Base-by-base conservation (phyloP, 2,329 filamentous ascomycete species). In the Nigrospora sphaerica region DNA sequence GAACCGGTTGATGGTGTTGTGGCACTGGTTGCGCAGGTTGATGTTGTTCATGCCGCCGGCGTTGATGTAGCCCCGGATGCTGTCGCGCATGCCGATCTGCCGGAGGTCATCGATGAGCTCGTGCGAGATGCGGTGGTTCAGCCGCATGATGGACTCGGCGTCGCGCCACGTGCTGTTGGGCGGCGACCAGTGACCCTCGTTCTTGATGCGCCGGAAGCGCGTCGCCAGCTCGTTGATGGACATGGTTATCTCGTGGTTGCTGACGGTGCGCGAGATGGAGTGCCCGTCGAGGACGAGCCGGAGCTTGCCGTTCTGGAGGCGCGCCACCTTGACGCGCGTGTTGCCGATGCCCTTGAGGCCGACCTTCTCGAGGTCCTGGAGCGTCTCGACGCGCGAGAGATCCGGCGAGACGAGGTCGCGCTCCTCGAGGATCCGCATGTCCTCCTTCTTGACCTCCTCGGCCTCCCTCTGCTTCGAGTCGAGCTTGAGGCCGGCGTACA, bases 251-350 rank as follows among this genome's bases (percentile, higher is more conserved):
- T 67, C 61, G 10, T 53, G 52, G 61, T 68, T 70, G 52, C 62
- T 59, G 35, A 71, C 57, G 0, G 63, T 69, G 48, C 55, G 58
- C 39, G 62, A 65, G 31, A 71, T 45, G 1, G 50, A 51, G 34
- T 60, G 52, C 32, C 64, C 64, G 23, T 70, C 53, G 32, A 72
- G 55, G 4, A 69, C 56, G 28, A 72, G 52, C 39, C 64, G 64
- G 6, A 72, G 61, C 62, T 72, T 72, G 53, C 70, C 69, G 52
- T 72, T 72, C 55, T 63, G 59, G 57, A 72, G 63, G 45, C 61
- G 57, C n/a, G 68, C 69, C 44, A 61, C 55, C 57, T 69, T 67
- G 55, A 72, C 63, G 34, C 55, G 57, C 33, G 59, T 52, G 28
- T 65, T 54, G 16, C 56, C 58, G 7, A 72, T 43, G 23, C 67